phyloP scores from a whole-genome alignment of 139 green algal genomes.

The Gonium pectorale region DNA sequence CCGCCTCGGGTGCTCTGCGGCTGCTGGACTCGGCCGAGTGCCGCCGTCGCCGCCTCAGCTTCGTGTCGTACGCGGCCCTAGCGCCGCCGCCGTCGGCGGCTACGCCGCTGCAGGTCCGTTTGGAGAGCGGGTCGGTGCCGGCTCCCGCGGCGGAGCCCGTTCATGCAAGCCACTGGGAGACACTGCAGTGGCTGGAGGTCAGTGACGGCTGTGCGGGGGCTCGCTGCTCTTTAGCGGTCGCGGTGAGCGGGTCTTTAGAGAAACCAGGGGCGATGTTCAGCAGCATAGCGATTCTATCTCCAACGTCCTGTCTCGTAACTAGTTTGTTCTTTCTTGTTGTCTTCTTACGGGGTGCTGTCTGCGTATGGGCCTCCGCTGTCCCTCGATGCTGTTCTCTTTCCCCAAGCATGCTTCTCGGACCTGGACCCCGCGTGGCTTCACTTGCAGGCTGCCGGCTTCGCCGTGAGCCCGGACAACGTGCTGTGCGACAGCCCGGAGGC shows the following conservation, averaged over 20 bases:
- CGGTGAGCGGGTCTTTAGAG: too few relatives aligned
- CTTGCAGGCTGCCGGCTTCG: constrained; percentile 36
- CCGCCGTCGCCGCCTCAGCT: constrained; percentile 57
- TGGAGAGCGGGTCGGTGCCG: background rate
- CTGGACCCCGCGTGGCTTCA: too few relatives aligned
- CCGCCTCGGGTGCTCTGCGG: constrained; percentile 56
- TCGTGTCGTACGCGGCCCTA: constrained; percentile 56
- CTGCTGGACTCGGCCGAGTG: constrained; percentile 56
- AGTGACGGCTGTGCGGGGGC: background rate
- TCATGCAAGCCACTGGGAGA: constrained; percentile 34
- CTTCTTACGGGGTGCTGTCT: too few relatives aligned
- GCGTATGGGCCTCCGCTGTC: too few relatives aligned
- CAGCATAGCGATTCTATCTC: too few relatives aligned
- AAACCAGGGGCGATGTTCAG: too few relatives aligned
- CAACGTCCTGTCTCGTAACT: too few relatives aligned
- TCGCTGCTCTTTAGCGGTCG: too few relatives aligned
- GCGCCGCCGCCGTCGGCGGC: constrained; percentile 21
- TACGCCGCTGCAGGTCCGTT: background rate
- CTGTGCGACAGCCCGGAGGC: constrained; percentile 2
- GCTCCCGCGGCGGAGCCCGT: background rate
- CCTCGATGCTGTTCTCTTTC: too few relatives aligned
- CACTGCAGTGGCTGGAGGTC: constrained; percentile 39
- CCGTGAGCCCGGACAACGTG: constrained; percentile 45
- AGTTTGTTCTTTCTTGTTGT: too few relatives aligned
- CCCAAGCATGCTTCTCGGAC: too few relatives aligned